Percentiles rank a stretch among this genome's conserved stretches.
These are phyloP conservation scores for Magnusiomyces tetraspermus DNA, from an alignment of 1,139 yeast species.

Conservation along the genomic window DNA sequence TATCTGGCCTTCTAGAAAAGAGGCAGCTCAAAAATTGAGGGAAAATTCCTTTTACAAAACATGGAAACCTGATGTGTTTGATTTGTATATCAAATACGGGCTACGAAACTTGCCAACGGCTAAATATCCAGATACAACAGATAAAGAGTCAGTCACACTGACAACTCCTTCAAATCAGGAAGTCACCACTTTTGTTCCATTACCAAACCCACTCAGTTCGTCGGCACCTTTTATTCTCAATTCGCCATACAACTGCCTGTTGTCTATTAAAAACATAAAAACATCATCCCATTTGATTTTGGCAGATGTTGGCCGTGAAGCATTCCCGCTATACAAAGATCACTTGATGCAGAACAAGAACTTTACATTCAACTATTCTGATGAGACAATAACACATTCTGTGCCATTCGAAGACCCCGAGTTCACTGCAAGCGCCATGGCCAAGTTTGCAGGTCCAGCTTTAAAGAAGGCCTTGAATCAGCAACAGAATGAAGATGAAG, in stretches of 20 bases:
- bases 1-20: slow-evolving; percentile 14
- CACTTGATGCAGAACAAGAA: not conserved
- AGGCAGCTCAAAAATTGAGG: slow-evolving; percentile 8
- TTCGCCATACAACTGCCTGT: not conserved
- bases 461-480: not conserved
- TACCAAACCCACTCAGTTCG: slow-evolving; percentile 1
- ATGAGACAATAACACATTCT: not conserved
- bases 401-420: not conserved
- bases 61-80: slow-evolving; percentile 14
- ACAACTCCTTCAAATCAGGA: slow-evolving; percentile 12
- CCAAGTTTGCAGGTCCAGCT: not conserved
- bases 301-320: slow-evolving; percentile 6
- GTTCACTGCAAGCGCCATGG: not conserved
- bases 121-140: slow-evolving; percentile 13
- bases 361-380: not conserved
- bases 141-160: slow-evolving; percentile 1
- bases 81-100: slow-evolving; percentile 12
- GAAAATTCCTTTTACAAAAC: slow-evolving; percentile 6
- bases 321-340: not conserved
- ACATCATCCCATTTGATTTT: slow-evolving; percentile 11
- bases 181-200: slow-evolving; percentile 8
- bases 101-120: slow-evolving; percentile 15
- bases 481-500: not conserved
- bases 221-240: slow-evolving; percentile 1
- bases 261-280: not conserved